phyloP scores from a whole-genome alignment of 306 rosid species.

The Trifolium fragiferum region DNA sequence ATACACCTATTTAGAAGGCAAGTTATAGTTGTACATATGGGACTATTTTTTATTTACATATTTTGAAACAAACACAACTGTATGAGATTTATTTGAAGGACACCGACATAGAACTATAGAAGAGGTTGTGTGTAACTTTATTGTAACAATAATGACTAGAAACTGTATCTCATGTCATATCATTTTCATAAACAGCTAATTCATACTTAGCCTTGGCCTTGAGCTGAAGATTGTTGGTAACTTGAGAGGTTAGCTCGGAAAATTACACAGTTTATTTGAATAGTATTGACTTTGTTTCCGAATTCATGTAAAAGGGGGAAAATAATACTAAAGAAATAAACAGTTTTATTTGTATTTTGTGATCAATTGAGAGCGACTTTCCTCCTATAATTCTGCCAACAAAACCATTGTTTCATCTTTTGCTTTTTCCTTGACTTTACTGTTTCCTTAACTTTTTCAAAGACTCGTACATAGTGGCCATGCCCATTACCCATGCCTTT shows the following conservation, averaged over 20 bases:
- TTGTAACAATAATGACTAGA: slow-evolving; percentile 26
- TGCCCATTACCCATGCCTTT: slow-evolving; percentile 1
- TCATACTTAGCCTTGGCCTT: slow-evolving; percentile 20
- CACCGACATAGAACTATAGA: slow-evolving; percentile 10
- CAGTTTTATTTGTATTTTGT: slow-evolving; percentile 33
- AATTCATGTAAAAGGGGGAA: slow-evolving; percentile 29
- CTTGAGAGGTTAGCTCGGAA: background rate
- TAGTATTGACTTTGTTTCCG: slow-evolving; percentile 21
- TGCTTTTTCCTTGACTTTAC: slow-evolving; percentile 51
- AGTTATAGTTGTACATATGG: background rate
- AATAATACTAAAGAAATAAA: slow-evolving; percentile 34
- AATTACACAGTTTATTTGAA: slow-evolving; percentile 17
- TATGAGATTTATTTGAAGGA: slow-evolving; percentile 25
- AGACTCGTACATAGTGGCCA: slow-evolving; percentile 7
- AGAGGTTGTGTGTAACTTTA: slow-evolving; percentile 34
- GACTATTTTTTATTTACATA: background rate
- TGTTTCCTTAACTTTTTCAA: slow-evolving; percentile 29
- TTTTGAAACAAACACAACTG: background rate
- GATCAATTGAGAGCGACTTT: slow-evolving; percentile 7
- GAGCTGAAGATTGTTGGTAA: slow-evolving; percentile 21
- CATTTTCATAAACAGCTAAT: slow-evolving; percentile 40
- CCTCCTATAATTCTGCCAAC: slow-evolving; percentile 13
- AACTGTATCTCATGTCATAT: slow-evolving; percentile 19
- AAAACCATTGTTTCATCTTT: slow-evolving; percentile 43
- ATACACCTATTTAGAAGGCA: too few species aligned